Base-by-base conservation (phyloP, 192 early-diverging fungal genomes). In the Geranomyces michiganensis region DNA sequence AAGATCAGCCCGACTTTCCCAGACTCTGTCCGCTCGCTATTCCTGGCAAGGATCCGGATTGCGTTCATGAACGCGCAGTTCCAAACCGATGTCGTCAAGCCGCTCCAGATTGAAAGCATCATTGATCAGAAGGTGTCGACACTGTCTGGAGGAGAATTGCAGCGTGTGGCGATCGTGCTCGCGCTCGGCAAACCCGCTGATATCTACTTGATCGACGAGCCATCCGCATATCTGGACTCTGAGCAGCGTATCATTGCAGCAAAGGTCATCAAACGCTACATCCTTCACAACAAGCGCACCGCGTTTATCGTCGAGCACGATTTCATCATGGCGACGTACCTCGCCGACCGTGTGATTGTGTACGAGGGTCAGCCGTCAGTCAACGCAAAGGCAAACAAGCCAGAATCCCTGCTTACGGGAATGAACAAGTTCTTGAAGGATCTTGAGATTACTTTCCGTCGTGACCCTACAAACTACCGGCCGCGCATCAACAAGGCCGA, bases 241-340 rank as follows among this genome's bases (percentile, higher is more conserved):
- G 96, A 98, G 79, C 96, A 98, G 85, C 93, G 96, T 91, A 95
- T 98, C 82, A 92, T 96, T 76, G 93, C 96, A 29, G 93, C 94
- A 58, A 97, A 96, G 88, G 96, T 97, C 70, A 98, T 98, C 85
- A 98, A 98, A 86, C 90, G 82, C 74, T 98, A 94, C 84, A 96
- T 98, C 65, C 79, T 98, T 73, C 93, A 96, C 85, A 86, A 90
- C 71, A 94, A 96, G 81, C 93, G 94, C 85, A 98, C 96, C 10
- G 96, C 95, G 27, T 98, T 98, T 79, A 88, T 98, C 48, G 96
- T 98, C 59, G 96, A 98, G 90, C 96, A 96, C 90, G 96, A 98
- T 84, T 97, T 98, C 77, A 96, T 96, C 77, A 98, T 98, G 96
- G 94, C 94, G 12, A 97, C 95, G 6, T 98, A 98, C 74, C 83